phyloP scores from a whole-genome alignment of 805 yeast species.

The Yarrowia keelungensis region DNA sequence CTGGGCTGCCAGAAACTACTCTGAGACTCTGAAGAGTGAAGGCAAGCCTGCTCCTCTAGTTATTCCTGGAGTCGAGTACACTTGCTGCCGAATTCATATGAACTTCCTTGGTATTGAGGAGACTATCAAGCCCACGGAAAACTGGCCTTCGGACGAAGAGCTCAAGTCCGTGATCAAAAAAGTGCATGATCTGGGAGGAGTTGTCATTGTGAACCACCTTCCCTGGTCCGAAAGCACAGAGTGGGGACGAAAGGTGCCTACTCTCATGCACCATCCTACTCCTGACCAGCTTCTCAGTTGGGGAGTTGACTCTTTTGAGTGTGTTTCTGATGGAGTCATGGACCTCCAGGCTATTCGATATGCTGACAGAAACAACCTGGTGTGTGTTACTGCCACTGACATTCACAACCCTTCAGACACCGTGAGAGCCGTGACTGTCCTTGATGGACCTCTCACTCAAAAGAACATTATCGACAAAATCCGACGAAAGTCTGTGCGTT shows the following conservation, averaged over 20 bases:
- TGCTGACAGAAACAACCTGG: constrained; percentile 41
- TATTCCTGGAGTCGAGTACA: constrained; percentile 45
- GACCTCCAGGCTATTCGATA: constrained; percentile 43
- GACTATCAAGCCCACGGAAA: constrained; percentile 42
- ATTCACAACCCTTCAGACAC: constrained; percentile 41
- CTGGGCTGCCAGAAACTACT: constrained; percentile 41
- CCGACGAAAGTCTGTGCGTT: constrained; percentile 3
- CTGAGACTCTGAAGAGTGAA: constrained; percentile 21
- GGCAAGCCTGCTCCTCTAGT: constrained; percentile 41
- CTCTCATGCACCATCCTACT: constrained; percentile 43
- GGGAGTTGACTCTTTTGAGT: constrained; percentile 46
- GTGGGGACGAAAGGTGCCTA: constrained; percentile 40
- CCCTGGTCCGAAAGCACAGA: constrained; percentile 45
- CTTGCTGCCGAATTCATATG: constrained; percentile 46
- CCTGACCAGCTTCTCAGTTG: constrained; percentile 41
- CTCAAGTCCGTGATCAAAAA: constrained; percentile 41
- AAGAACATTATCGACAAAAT: constrained; percentile 33
- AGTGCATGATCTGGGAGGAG: constrained; percentile 44
- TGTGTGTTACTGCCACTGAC: constrained; percentile 43
- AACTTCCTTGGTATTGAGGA: constrained; percentile 45
- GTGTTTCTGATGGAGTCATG: constrained; percentile 44
- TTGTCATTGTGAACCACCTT: constrained; percentile 44
- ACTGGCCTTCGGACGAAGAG: constrained; percentile 44
- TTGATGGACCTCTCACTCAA: constrained; percentile 39
- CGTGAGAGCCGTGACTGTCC: constrained; percentile 43